phyloP scores from a whole-genome alignment of 1,284 basidiomycete species.

The Trichosporon sp. region DNA sequence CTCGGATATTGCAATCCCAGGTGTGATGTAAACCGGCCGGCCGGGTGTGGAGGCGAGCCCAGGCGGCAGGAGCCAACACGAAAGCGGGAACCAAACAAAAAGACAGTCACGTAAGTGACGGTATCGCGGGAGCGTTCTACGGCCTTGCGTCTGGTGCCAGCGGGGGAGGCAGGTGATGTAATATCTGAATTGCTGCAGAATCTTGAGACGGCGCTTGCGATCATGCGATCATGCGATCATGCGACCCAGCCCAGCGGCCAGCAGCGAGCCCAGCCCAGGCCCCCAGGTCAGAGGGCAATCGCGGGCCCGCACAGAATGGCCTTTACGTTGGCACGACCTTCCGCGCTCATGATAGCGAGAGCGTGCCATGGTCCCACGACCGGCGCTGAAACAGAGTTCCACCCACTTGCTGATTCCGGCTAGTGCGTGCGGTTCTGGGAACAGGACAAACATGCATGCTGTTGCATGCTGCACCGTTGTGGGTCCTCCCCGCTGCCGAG shows the following conservation, averaged over 20 bases:
- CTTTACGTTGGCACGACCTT: background rate
- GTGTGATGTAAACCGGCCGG: too few species aligned
- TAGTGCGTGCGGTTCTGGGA: background rate
- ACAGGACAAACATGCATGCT: too few species aligned
- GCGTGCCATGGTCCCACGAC: background rate
- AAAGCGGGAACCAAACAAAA: background rate
- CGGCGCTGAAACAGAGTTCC: background rate
- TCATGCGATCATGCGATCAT: too few species aligned
- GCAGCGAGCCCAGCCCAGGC: background rate
- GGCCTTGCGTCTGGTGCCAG: too few species aligned
- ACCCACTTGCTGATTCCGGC: background rate
- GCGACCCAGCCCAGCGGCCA: too few species aligned
- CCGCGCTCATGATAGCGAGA: background rate
- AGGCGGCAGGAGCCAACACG: too few species aligned
- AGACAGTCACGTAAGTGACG: conserved; percentile 1
- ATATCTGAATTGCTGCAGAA: background rate
- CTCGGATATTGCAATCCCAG: too few species aligned
- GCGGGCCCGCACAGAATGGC: background rate
- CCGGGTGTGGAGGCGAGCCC: too few species aligned
- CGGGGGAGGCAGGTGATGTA: background rate
- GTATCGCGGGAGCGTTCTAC: background rate
- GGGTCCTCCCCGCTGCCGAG: background rate
- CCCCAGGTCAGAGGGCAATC: background rate
- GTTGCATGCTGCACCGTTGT: background rate
- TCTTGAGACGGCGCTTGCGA: background rate